Conservation (phyloP, 2,329 filamentous ascomycete species). For the Colletotrichum brevisporum region DNA sequence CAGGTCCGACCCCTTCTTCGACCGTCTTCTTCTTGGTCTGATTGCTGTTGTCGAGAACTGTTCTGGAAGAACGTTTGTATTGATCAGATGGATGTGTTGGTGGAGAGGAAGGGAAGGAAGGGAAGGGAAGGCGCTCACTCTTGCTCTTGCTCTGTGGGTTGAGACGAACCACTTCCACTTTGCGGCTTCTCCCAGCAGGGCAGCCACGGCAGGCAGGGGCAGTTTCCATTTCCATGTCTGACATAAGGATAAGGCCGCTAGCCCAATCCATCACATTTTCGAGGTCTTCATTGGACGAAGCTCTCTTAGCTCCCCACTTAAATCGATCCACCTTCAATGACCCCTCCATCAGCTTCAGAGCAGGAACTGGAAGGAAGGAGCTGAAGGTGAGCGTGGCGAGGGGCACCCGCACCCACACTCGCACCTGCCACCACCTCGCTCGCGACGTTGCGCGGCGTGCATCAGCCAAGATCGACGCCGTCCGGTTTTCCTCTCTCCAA, state of each 20-base stretch:
- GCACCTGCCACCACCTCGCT: constrained; percentile 10
- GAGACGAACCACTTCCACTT: constrained; percentile 16
- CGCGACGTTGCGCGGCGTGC: constrained; percentile 35
- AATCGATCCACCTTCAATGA: background rate
- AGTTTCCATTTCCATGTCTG: background rate
- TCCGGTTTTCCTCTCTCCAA: constrained; percentile 6
- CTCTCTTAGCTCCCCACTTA: background rate
- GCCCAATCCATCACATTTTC: background rate
- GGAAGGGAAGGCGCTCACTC: no score
- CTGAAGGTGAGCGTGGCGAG: background rate
- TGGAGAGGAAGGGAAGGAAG: constrained; percentile 1
- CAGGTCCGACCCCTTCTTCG: no score
- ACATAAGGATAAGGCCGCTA: constrained; percentile 15
- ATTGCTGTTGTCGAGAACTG: background rate
- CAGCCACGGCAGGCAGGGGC: background rate
- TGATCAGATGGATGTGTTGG: background rate
- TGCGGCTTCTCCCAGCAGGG: background rate
- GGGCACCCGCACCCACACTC: no score
- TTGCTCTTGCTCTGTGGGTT: background rate
- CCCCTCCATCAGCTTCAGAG: constrained; percentile 23
- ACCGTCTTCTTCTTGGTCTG: no score
- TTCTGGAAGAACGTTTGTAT: constrained; percentile 1
- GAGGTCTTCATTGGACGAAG: background rate
- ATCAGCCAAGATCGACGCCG: constrained; percentile 40
- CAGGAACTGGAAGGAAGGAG: constrained; percentile 13